Evolutionary conservation across 1,139 yeast species (phyloP), one percentile per base, ranked within the genome.

Genomic region (Entelexis paramagnoliae): DNA sequence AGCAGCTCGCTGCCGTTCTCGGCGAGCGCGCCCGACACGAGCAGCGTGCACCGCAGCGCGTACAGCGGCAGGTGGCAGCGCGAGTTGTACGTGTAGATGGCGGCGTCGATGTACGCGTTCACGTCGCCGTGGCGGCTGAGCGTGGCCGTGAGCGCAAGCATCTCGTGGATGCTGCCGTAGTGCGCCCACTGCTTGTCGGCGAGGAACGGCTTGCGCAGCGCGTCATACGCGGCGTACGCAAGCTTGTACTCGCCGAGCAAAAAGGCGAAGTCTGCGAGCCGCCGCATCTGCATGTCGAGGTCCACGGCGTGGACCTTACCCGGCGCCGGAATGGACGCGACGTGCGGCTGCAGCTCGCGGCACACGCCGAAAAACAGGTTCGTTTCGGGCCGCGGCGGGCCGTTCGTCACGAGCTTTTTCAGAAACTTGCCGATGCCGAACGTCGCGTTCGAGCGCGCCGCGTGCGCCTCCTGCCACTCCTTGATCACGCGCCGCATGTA

Each of bases 261-360:
- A 60, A 91, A 78, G 8, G 91, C 80, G 87, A 95, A 87, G 66
- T 91, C 98, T 0, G 95, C 97, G 41, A 91, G 70, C 62, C 84
- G 83, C 49, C 97, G 71, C 33, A 88, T 73, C 46, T 78, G 75
- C 60, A 87, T 86, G 62, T 88, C 96, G 0, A 72, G 74, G n/a
- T 65, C 66, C 24, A 72, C 60, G 61, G 78, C 78, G 54, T 64
- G 72, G 51, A 65, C 64, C 28, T 36, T 24, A 5, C 48, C 49
- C 19, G 53, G 52, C 19, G 52, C 52, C 22, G 55, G 55, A n/a
- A 52, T 55, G 7, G 52, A 44, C 26, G 59, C 57, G 28, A 56
- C 57, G 26, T 53, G 56, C n/a, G 55, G 56, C 43, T 50, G 57
- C 54, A 51, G 48, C 28, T 49, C 59, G 44, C 49, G 44, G 47